Evolutionary conservation across 164 flowering plant genomes (phyloP), one percentile per base, ranked within the genome.

Genomic region (Piper longum): DNA sequence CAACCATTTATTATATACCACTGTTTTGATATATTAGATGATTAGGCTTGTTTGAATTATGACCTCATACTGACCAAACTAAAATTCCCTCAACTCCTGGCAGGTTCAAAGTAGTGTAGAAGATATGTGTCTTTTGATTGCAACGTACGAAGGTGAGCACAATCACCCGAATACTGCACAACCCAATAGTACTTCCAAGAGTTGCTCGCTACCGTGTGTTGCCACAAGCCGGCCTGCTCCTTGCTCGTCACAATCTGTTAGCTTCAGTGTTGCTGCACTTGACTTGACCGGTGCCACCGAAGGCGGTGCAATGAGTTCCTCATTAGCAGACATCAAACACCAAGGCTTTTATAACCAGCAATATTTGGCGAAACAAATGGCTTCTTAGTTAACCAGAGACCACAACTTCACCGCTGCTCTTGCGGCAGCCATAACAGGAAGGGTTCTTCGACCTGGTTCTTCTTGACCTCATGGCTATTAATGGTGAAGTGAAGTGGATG

Each of bases 61-160:
- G 4, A 6, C 48, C 3, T 7, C 36, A 5, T 2, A 16, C n/a
- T n/a, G n/a, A n/a, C n/a, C n/a, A n/a, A n/a, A 7, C 18, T 52
- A 14, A 11, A 18, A 9, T 7, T 7, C 36, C 8, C 4, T 52
- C 0, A 12, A 16, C 71, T 41, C 9, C 39, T 6, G 19, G 69
- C 77, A 86, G 93, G 95, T 87, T 4, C 96, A 88, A 71, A 79
- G 86, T 72, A 84, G 92, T 43, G 71, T 70, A 1, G 85, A 86
- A 42, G 92, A 88, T 67, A 83, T 73, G 67, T 70, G 82, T 0
- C 61, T 84, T 1, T 56, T 88, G 65, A 85, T 84, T 2, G 90
- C 90, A 59, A 86, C 92, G 0, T 88, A 88, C 45, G 92, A 86
- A 70, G 96, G 96, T 1, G 88, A 80, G 70, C 95, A 87, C 77